Conservation (phyloP, 768 basidiomycete genomes). For the Termitomyces sp. region DNA sequence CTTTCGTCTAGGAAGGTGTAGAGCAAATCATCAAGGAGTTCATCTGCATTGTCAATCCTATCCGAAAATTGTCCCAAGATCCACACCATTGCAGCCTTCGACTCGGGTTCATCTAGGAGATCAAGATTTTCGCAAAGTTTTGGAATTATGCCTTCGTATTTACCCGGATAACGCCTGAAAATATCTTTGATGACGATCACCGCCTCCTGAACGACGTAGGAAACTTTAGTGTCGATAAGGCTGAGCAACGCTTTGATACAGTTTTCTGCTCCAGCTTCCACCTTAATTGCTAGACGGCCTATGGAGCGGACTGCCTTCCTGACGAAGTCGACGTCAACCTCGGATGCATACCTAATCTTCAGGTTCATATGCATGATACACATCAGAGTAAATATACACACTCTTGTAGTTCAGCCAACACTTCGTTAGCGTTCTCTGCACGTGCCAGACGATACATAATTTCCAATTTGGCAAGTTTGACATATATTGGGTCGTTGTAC, state of each 20-base stretch:
- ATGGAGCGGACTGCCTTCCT: constrained; percentile 97
- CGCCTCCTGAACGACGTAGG: constrained; percentile 96
- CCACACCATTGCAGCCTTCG: constrained; percentile 98
- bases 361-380: background rate
- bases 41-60: constrained; percentile 93
- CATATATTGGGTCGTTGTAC: constrained; percentile 99
- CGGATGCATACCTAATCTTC: constrained; percentile 83
- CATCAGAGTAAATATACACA: constrained; percentile 31
- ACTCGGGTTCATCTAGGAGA: constrained; percentile 90
- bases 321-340: constrained; percentile 97
- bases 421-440: constrained; percentile 91
- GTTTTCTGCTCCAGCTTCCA: constrained; percentile 80
- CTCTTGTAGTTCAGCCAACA: constrained; percentile 94
- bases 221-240: constrained; percentile 89
- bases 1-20: constrained; percentile 91
- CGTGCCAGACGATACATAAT: constrained; percentile 98
- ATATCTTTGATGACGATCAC: constrained; percentile 98
- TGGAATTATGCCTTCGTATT: constrained; percentile 95
- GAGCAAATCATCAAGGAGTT: constrained; percentile 87
- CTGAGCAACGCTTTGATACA: constrained; percentile 86
- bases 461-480: constrained; percentile 96
- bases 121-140: constrained; percentile 91
- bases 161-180: constrained; percentile 94
- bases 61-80: constrained; percentile 96
- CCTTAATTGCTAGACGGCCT: constrained; percentile 97